Evolutionary conservation across 2,329 filamentous ascomycete genomes (phyloP).

Genomic region (Curvularia verruculosa): DNA sequence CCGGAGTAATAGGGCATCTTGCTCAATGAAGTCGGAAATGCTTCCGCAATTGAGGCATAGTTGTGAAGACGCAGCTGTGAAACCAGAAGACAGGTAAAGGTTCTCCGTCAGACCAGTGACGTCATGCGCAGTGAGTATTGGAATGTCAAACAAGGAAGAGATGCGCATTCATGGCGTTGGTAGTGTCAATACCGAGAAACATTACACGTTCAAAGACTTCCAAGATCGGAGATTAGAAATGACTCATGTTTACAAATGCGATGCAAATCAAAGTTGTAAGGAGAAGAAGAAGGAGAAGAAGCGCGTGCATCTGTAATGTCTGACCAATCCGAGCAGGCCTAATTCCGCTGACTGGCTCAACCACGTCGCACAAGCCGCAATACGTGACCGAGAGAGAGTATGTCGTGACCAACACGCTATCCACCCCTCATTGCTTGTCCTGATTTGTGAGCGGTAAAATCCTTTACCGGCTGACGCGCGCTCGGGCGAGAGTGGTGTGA

Average conservation of each 20-base stretch:
- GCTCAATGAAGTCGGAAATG: neutral
- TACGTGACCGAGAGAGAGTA: neutral
- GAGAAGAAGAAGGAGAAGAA: neutral
- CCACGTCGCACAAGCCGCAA: neutral
- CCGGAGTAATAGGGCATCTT: neutral
- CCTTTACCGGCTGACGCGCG: slow-evolving; percentile 10
- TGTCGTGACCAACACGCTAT: slow-evolving; percentile 2
- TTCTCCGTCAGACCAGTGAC: neutral
- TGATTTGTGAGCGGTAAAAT: neutral
- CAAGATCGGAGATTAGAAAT: neutral
- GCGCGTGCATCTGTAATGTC: neutral
- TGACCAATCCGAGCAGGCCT: neutral
- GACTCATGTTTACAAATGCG: neutral
- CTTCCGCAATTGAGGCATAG: neutral
- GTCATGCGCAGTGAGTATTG: neutral
- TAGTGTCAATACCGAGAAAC: neutral
- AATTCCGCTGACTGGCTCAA: neutral
- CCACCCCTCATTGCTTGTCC: neutral
- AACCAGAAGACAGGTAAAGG: neutral
- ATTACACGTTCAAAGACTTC: neutral
- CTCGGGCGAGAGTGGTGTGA: slow-evolving; percentile 36
- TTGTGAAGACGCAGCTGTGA: neutral
- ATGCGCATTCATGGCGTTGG: neutral
- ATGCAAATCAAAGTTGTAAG: no score
- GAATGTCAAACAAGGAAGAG: neutral